Evolutionary conservation across 2,329 filamentous ascomycete species (phyloP), one percentile per base, ranked within the genome.

Genomic region (Diplodia sapinea): DNA sequence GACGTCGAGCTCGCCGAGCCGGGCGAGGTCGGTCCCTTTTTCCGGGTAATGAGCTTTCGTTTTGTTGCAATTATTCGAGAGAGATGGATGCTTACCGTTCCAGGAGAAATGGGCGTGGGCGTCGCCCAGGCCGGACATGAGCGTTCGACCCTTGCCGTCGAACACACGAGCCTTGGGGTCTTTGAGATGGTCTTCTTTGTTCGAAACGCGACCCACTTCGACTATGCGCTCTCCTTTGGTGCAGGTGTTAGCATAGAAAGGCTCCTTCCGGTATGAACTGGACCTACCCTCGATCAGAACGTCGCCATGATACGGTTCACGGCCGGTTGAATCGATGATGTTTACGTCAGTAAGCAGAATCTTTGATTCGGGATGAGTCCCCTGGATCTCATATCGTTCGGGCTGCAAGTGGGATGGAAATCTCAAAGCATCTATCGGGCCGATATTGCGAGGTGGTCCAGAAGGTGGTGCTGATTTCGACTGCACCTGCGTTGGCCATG

Each of bases 71-170:
- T n/a, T n/a, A n/a, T n/a, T n/a, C n/a, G 4, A 29, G 26, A 17
- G 13, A 36, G 4, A 11, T 0, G 15, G 1, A 11, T 7, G 15
- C 52, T 36, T 36, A 40, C 61, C 77, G 66, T 84, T 84, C 83
- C 82, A 85, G 3, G 79, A 81, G 7, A 85, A 77, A 69, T 84
- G 82, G 0, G 82, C 81, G 71, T 85, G 83, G 0, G 81, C 79
- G 68, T 85, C 83, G 1, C 82, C 81, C 0, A 85, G 74, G 0
- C 83, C 83, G n/a, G 79, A 79, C 79, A 85, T 84, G 31, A 85
- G 70, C 1, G 83, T 85, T 23, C 82, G 74, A 1, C 81, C 81
- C 15, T 72, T 72, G 1, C 81, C 82, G 5, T 80, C 66, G 54
- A 82, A 73, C 33, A 79, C 73, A 40, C 77, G 74, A 11, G 82